phyloP scores from a whole-genome alignment of 2,329 filamentous ascomycete species.

The Colletotrichum euphorbiae region DNA sequence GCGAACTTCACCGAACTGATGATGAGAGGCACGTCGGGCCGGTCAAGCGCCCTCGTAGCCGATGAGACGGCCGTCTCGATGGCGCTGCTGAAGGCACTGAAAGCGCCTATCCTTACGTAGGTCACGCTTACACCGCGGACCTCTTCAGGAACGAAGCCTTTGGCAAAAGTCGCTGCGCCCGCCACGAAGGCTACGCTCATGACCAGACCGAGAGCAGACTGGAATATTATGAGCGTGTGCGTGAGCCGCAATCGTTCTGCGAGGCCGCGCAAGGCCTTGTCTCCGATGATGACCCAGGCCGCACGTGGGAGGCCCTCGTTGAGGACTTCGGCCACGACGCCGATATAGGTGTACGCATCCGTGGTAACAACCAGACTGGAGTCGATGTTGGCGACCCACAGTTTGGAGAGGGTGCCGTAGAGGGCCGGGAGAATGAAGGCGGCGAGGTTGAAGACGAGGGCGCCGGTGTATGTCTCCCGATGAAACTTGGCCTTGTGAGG shows the following conservation, averaged over 20 bases:
- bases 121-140: conserved; percentile 67
- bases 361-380: conserved; percentile 70
- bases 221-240: conserved; percentile 72
- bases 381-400: conserved; percentile 78
- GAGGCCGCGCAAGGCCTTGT: conserved; percentile 65
- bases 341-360: conserved; percentile 77
- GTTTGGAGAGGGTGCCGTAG: conserved; percentile 74
- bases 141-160: conserved; percentile 71
- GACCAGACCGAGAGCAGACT: conserved; percentile 66
- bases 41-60: conserved; percentile 73
- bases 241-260: conserved; percentile 67
- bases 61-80: conserved; percentile 72
- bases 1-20: conserved; percentile 73
- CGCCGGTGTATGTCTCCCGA: conserved; percentile 59
- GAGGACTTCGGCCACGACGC: conserved; percentile 73
- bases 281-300: conserved; percentile 76
- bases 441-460: conserved; percentile 70
- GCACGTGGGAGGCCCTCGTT: conserved; percentile 79
- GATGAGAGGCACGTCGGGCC: conserved; percentile 75
- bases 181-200: conserved; percentile 70
- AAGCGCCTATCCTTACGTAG: conserved; percentile 74
- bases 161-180: conserved; percentile 65
- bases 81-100: conserved; percentile 70
- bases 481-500: background rate
- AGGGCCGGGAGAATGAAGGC: conserved; percentile 75